These are phyloP conservation scores for Trametes gibbosa DNA, from an alignment of 768 basidiomycete genomes.

Conservation along the genomic window DNA sequence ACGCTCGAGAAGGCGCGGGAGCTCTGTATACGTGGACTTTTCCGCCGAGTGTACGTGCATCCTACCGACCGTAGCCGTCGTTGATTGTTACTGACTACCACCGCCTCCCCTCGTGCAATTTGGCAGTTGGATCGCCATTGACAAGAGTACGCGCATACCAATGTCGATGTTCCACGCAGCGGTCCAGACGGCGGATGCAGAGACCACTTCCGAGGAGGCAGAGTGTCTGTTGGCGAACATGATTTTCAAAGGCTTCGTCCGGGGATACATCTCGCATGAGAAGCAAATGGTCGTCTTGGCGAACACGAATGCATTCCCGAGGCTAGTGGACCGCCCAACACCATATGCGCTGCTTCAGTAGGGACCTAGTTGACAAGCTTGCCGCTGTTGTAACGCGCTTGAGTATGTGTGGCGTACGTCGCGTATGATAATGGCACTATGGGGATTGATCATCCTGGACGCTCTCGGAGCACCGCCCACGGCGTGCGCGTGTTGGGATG, in stretches of 20 bases:
- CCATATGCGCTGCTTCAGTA: conserved; percentile 41
- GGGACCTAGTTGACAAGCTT: not conserved
- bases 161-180: conserved; percentile 80
- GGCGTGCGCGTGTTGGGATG: not conserved
- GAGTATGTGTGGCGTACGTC: not conserved
- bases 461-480: not conserved
- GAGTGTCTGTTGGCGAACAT: conserved; percentile 94
- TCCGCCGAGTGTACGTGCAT: conserved; percentile 66
- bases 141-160: conserved; percentile 75
- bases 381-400: not conserved
- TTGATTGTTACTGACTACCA: not conserved
- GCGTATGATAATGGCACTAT: not conserved
- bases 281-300: conserved; percentile 92
- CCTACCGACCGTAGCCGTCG: not conserved
- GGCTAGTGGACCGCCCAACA: conserved; percentile 56
- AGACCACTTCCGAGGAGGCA: conserved; percentile 75
- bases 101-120: not conserved
- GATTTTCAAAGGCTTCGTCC: conserved; percentile 90
- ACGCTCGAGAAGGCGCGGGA: conserved; percentile 87
- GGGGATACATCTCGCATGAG: conserved; percentile 96
- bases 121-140: conserved; percentile 73
- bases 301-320: conserved; percentile 76
- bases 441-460: not conserved
- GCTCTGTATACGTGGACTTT: conserved; percentile 78
- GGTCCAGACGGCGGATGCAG: conserved; percentile 60